Evolutionary conservation across 2,329 filamentous ascomycete species (phyloP), one percentile per base, ranked within the genome.

Genomic region (Colletotrichum magnum): DNA sequence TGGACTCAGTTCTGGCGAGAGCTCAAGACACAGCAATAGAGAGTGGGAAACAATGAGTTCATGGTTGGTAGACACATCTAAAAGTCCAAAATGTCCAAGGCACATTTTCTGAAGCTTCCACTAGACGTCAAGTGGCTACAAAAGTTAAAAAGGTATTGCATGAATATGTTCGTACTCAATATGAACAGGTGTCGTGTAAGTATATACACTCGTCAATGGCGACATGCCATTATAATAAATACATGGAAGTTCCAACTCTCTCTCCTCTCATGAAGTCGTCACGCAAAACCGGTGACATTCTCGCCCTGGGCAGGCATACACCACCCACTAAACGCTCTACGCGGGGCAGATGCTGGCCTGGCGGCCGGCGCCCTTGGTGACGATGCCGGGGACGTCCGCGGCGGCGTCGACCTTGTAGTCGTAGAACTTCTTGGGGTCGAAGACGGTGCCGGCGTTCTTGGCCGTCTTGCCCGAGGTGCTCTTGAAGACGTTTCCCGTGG

Each of bases 311-410:
- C 18, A 18, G 18, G 18, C 18, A 18, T 18, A 18, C 18, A 18
- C 18, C 18, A 18, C 18, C 18, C 18, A 18, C 18, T 18, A 18
- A 18, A 32, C 28, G 28, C 28, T 54, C 51, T 0, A 68, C 10
- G 64, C 64, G 72, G 60, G 52, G 53, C 51, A 74, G 43, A 75
- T 72, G 60, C 62, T 72, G 7, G 74, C 73, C 64, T 74, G 73
- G 52, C 70, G 73, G 2, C 74, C 74, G 21, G 73, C 73, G 3
- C 70, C 71, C 45, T 67, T 59, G 2, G 51, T 10, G 24, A 75
- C 74, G 24, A 75, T 66, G 5, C 54, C 53, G 9, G 73, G 73
- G 6, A 75, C 71, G n/a, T 75, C 71, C 28, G 68, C 65, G 1
- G 71, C 71, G 5, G 65, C 61, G 56, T 75, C 73, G 3, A 73